These are phyloP conservation scores for Phylloporus sp. DNA, from an alignment of 768 basidiomycete genomes.

Conservation along the genomic window DNA sequence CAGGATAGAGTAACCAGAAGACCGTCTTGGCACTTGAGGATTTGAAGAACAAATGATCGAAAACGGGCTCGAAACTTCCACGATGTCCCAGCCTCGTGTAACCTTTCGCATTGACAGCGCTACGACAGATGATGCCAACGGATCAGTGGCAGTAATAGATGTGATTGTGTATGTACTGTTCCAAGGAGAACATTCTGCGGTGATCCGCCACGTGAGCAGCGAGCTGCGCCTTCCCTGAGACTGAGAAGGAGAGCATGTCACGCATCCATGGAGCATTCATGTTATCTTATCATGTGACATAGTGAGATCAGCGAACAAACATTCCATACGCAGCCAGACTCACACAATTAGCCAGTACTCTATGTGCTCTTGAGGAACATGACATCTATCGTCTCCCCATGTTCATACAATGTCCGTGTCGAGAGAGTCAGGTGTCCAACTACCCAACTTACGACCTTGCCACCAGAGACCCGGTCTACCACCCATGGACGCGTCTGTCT, in stretches of 20 bases:
- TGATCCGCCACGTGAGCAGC: neutral
- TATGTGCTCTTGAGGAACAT: neutral
- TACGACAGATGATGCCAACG: neutral
- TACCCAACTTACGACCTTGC: slow-evolving; percentile 18
- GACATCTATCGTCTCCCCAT: neutral
- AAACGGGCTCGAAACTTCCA: neutral
- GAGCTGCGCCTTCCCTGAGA: neutral
- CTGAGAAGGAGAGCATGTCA: neutral
- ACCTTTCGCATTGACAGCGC: neutral
- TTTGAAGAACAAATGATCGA: neutral
- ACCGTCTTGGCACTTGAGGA: neutral
- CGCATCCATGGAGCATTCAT: no score
- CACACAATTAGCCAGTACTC: neutral
- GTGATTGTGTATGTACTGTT: neutral
- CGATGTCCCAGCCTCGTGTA: neutral
- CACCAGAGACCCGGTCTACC: slow-evolving; percentile 44
- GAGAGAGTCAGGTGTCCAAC: slow-evolving; percentile 16
- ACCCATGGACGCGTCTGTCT: neutral
- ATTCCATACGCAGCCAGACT: neutral
- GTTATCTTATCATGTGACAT: neutral
- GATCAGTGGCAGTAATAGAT: neutral
- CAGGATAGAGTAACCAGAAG: neutral
- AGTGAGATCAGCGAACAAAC: neutral
- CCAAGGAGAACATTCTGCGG: neutral
- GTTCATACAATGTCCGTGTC: slow-evolving; percentile 2